A percentile compares a stretch with the other conserved stretches of the same genome.
Conservation (phyloP, 2,329 filamentous ascomycete genomes). For the Colletotrichum spaethianum region DNA sequence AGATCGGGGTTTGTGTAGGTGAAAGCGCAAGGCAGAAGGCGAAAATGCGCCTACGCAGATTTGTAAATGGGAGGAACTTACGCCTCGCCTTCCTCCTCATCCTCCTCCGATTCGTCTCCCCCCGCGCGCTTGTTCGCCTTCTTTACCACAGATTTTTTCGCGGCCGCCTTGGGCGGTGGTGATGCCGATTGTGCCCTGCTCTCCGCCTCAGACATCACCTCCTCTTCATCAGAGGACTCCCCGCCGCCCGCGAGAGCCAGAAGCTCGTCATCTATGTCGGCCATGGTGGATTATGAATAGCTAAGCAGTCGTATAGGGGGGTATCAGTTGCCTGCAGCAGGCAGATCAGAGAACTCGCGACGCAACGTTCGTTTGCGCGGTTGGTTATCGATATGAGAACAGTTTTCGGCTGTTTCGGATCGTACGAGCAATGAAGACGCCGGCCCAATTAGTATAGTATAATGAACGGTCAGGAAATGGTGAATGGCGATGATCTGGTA, state of each 20-base stretch:
- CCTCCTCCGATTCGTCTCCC: conserved; percentile 80
- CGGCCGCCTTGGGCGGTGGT: conserved; percentile 56
- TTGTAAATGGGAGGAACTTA: conserved; percentile 66
- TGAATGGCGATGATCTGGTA: conserved; percentile 5
- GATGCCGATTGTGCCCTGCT: conserved; percentile 71
- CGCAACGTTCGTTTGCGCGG: conserved; percentile 2
- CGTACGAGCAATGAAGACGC: neutral
- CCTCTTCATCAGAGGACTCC: conserved; percentile 72
- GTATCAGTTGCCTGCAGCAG: neutral
- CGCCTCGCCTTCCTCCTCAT: conserved; percentile 88
- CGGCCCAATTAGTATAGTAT: neutral
- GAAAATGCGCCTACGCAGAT: neutral
- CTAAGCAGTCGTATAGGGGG: conserved; percentile 11
- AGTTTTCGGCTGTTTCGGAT: neutral
- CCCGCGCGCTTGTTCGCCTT: conserved; percentile 67
- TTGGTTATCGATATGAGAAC: neutral
- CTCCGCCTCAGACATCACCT: conserved; percentile 64
- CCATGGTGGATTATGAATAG: conserved; percentile 69
- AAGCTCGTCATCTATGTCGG: conserved; percentile 92
- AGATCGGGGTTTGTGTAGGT: neutral
- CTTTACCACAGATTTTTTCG: conserved; percentile 55
- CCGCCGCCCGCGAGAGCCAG: conserved; percentile 91
- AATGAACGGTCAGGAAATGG: neutral
- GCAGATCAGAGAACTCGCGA: conserved; percentile 12
- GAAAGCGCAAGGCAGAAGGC: neutral